Evolutionary conservation across 2,329 filamentous ascomycete species (phyloP).

Genomic region (Neonectria faginata): DNA sequence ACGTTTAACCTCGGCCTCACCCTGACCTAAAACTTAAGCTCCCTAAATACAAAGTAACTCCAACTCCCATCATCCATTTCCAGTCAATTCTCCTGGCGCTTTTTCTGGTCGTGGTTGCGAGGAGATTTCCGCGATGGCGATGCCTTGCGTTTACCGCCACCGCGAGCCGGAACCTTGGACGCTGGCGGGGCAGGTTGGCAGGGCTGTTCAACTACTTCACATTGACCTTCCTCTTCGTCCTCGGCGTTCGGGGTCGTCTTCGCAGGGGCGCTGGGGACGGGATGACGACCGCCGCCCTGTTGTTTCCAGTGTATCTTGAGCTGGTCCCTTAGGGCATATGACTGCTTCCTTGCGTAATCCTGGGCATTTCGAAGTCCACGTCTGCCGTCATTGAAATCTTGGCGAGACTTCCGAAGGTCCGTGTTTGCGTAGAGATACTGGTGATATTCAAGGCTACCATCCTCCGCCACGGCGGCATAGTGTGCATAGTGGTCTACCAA

Average conservation of each 20-base stretch:
- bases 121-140: no score
- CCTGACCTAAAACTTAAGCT: no score
- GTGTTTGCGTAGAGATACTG: slow-evolving; percentile 35
- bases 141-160: no score
- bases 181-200: background rate
- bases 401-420: slow-evolving; percentile 31
- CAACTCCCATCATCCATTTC: no score
- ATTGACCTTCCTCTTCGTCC: no score
- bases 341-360: slow-evolving; percentile 35
- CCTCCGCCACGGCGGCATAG: slow-evolving; percentile 32
- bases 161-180: no score
- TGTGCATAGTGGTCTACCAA: slow-evolving; percentile 44
- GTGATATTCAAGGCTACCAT: slow-evolving; percentile 39
- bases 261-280: no score
- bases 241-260: no score
- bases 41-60: no score
- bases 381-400: slow-evolving; percentile 32
- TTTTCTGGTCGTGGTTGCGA: no score
- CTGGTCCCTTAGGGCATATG: slow-evolving; percentile 31
- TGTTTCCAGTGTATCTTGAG: slow-evolving; percentile 35
- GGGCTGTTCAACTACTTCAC: background rate
- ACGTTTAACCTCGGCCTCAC: no score
- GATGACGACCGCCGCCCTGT: background rate
- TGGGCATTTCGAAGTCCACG: slow-evolving; percentile 41
- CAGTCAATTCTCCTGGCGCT: no score